Conservation (phyloP, 371 early-diverging fungal genomes). For the Synchytrium microbalum region DNA sequence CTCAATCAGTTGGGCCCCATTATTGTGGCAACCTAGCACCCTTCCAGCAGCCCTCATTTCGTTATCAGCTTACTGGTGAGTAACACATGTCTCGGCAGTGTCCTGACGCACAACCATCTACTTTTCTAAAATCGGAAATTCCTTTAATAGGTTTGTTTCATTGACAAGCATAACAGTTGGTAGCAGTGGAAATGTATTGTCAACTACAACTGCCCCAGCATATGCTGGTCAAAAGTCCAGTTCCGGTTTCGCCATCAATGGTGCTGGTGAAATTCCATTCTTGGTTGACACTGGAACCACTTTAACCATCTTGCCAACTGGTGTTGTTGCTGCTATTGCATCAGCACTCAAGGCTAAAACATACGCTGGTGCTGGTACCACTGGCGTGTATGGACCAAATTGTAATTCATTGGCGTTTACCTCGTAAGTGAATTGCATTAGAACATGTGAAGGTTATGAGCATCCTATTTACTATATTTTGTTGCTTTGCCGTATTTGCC, state of each 20-base stretch:
- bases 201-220: neutral
- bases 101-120: too few species aligned
- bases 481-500: too few species aligned
- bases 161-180: neutral
- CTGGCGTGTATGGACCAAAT: neutral
- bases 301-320: neutral
- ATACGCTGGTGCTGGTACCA: neutral
- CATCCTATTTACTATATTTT: too few species aligned
- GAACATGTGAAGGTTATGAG: too few species aligned
- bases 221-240: neutral
- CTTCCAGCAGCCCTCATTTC: neutral
- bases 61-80: neutral
- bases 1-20: neutral
- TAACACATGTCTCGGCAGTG: neutral
- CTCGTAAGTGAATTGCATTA: too few species aligned
- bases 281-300: neutral
- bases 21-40: neutral
- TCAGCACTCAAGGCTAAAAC: neutral
- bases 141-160: neutral
- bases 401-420: neutral
- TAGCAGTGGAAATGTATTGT: neutral
- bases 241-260: neutral
- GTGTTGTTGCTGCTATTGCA: neutral
- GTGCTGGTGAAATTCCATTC: neutral
- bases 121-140: too few species aligned